Conservation (phyloP, 768 basidiomycete genomes). For the Boletus pseudo-olivaceus region DNA sequence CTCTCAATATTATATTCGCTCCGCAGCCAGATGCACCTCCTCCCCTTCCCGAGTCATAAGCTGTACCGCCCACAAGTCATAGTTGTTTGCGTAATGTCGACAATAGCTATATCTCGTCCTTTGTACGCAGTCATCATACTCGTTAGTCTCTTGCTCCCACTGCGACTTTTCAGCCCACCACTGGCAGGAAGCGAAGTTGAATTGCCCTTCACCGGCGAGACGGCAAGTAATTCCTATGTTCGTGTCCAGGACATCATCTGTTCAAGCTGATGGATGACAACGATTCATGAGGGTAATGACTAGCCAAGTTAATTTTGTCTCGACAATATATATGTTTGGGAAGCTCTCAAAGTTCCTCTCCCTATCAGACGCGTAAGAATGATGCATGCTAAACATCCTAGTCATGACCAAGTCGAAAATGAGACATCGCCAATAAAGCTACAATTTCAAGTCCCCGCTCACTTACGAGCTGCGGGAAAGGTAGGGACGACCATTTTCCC, state of each 20-base stretch:
- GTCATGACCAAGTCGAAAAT: background rate
- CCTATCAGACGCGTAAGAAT: background rate
- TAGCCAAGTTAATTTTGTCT: background rate
- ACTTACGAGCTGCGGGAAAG: background rate
- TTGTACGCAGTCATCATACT: constrained; percentile 21
- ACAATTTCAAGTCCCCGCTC: background rate
- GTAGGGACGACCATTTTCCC: background rate
- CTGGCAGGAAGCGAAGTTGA: background rate
- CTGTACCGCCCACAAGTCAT: background rate
- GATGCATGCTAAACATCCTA: background rate
- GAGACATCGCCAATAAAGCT: background rate
- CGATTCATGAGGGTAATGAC: background rate
- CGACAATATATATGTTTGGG: no score
- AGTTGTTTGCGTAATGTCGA: constrained; percentile 9
- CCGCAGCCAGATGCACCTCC: constrained; percentile 81
- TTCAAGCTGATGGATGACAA: background rate
- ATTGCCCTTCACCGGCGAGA: background rate
- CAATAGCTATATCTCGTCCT: constrained; percentile 16
- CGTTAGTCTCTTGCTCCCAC: background rate
- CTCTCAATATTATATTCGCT: constrained; percentile 78
- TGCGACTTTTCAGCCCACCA: background rate
- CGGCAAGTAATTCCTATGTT: background rate
- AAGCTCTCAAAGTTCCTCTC: no score
- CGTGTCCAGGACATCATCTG: background rate
- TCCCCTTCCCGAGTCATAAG: constrained; percentile 52